Percentiles rank a stretch among this genome's conserved stretches.
Evolutionary conservation across 2,329 filamentous ascomycete species (phyloP).

Genomic region (Zymoseptoria tritici): DNA sequence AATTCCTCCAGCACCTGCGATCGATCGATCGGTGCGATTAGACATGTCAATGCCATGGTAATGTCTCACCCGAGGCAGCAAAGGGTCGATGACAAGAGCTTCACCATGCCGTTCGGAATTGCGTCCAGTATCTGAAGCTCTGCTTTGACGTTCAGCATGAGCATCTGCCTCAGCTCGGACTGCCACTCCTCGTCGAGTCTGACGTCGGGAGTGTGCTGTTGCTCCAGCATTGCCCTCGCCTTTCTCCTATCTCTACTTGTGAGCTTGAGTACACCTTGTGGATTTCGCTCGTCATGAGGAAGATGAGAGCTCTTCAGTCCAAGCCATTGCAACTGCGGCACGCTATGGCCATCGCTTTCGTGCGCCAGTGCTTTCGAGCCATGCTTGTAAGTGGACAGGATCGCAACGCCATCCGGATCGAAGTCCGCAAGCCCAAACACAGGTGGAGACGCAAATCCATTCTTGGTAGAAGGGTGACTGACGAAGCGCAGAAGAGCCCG

Average conservation of each 20-base stretch:
- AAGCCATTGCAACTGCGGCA: constrained; percentile 55
- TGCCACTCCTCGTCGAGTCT: constrained; percentile 2
- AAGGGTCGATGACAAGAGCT: constrained; percentile 13
- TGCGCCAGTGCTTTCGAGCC: constrained; percentile 58
- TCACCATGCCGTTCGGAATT: constrained; percentile 17
- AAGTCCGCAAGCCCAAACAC: constrained; percentile 63
- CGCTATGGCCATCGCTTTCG: constrained; percentile 44
- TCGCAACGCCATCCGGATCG: constrained; percentile 68
- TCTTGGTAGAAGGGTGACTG: constrained; percentile 38
- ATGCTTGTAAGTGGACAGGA: constrained; percentile 65
- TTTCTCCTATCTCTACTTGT: constrained; percentile 51
- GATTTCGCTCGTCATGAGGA: constrained; percentile 19
- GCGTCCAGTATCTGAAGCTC: constrained; percentile 56
- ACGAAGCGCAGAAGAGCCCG: constrained; percentile 56
- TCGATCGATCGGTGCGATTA: too few species aligned
- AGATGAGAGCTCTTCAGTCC: constrained; percentile 45
- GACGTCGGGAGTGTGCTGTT: background rate
- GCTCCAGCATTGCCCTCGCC: constrained; percentile 46
- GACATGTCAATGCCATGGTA: too few species aligned
- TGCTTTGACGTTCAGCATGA: constrained; percentile 65
- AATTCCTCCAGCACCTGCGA: too few species aligned
- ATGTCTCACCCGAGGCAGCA: background rate
- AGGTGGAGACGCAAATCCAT: constrained; percentile 39
- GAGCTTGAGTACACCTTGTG: constrained; percentile 44
- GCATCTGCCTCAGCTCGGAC: constrained; percentile 62